Evolutionary conservation across 768 basidiomycete species (phyloP).

Genomic region (Paxillus involutus): DNA sequence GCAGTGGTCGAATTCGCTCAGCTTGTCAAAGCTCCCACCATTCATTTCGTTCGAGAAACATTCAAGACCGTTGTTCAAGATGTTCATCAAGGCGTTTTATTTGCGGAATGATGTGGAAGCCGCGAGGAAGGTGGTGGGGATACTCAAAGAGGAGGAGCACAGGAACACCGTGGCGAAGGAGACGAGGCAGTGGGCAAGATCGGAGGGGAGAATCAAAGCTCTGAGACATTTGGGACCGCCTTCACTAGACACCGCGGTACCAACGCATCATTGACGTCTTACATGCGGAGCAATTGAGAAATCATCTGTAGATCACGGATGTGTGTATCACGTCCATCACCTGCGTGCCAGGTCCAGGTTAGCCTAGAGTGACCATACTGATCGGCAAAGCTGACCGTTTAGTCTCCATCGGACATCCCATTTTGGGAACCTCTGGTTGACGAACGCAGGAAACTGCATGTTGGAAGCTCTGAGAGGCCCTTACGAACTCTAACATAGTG

Average conservation of each 20-base stretch:
- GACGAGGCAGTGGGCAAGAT: constrained; percentile 17
- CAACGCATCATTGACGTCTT: constrained; percentile 6
- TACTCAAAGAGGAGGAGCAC: constrained; percentile 46
- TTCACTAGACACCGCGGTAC: neutral
- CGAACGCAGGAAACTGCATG: too few species aligned
- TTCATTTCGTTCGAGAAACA: constrained; percentile 57
- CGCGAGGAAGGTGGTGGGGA: constrained; percentile 52
- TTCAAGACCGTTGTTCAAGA: constrained; percentile 67
- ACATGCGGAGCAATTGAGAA: neutral
- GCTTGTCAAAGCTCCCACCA: constrained; percentile 39
- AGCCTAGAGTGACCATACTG: too few species aligned
- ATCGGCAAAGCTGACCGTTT: too few species aligned
- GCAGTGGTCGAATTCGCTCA: constrained; percentile 12
- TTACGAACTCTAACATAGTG: too few species aligned
- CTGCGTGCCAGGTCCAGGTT: too few species aligned
- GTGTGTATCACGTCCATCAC: too few species aligned
- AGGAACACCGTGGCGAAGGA: constrained; percentile 9
- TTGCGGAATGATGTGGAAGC: constrained; percentile 51
- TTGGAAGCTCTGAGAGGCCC: too few species aligned
- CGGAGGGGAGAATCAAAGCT: constrained; percentile 19
- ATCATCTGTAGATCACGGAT: neutral
- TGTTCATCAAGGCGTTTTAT: constrained; percentile 69
- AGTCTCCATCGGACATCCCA: too few species aligned
- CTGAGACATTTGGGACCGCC: neutral
- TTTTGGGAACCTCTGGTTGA: too few species aligned